Base-by-base conservation (phyloP, 441 rosid genomes). In the Theobroma grandiflorum region DNA sequence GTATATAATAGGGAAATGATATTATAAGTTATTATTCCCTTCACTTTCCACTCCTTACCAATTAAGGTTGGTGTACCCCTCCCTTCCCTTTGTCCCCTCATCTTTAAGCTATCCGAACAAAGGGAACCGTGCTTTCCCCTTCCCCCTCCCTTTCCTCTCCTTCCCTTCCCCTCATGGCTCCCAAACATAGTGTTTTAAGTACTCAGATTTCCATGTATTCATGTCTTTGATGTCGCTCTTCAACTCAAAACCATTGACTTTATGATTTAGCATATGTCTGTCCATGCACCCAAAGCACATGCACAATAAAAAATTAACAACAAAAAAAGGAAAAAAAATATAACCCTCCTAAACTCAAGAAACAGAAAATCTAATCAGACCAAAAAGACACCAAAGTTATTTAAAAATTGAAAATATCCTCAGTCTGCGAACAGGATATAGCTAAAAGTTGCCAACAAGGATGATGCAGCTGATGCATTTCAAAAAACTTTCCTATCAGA, bases 401-500 rank as follows among this genome's bases (percentile, higher is more conserved):
- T 20, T 38, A 38, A 65, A 65, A 4, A 16, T 7, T 38, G 1
- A 16, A 62, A 16, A 15, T 4, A 65, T 5, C 11, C 61, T 35
- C 62, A n/a, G 38, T 52, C 31, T 35, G 43, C 18, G 14, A 52
- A 70, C 14, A 20, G 4, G n/a, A 53, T 37, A 9, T 53, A 72
- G 76, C 66, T 11, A 74, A 74, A 74, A 33, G 77, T 58, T 74
- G 77, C 65, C 14, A 57, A 57, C 22, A 40, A 38, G 38, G 38
- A 74, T 53, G 49, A 72, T 55, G 37, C 64, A 55, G 64, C 18
- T 22, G 37, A 74, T 40, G 57, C 57, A 70, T 42, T 67, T 67
- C 49, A 22, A 38, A 4, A 67, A 67, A 67, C 6, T 26, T 26
- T 58, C 26, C 10, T 58, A 15, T 35, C 14, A 6, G 43, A 31